phyloP scores from a whole-genome alignment of 805 yeast genomes.

The Blastobotrys mokoenaii region DNA sequence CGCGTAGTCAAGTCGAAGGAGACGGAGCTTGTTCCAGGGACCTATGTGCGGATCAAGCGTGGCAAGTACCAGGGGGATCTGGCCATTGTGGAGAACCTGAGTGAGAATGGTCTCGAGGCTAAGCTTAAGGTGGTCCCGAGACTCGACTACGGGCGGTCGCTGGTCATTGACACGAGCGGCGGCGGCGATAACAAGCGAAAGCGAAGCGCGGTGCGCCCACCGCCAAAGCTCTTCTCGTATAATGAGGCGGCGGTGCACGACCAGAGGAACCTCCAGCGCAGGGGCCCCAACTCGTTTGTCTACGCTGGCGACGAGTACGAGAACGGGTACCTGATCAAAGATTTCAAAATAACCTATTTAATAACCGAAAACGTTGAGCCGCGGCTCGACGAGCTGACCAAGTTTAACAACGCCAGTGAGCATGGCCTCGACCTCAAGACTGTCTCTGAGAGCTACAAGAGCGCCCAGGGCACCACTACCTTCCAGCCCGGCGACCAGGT shows the following conservation, averaged over 20 bases:
- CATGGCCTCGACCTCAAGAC: constrained; percentile 85
- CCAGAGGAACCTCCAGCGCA: constrained; percentile 52
- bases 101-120: constrained; percentile 95
- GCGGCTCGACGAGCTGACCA: constrained; percentile 76
- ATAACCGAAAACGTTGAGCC: constrained; percentile 79
- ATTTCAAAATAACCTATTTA: constrained; percentile 72
- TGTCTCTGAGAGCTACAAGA: constrained; percentile 78
- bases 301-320: constrained; percentile 84
- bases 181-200: constrained; percentile 48
- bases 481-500: constrained; percentile 94
- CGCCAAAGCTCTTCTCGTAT: constrained; percentile 79
- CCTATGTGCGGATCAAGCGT: constrained; percentile 81
- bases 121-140: constrained; percentile 88
- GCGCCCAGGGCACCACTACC: constrained; percentile 43
- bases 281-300: constrained; percentile 49
- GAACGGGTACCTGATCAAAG: constrained; percentile 82
- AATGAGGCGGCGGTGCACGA: constrained; percentile 84
- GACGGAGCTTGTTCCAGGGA: constrained; percentile 82
- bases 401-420: constrained; percentile 65
- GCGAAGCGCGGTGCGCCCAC: constrained; percentile 55
- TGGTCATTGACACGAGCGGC: constrained; percentile 24
- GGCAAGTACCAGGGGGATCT: constrained; percentile 91
- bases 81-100: constrained; percentile 85
- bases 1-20: constrained; percentile 86
- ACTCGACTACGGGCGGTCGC: constrained; percentile 70